Base-by-base conservation (phyloP, 116 monocot genomes). In the Dioscorea cayenensis region DNA sequence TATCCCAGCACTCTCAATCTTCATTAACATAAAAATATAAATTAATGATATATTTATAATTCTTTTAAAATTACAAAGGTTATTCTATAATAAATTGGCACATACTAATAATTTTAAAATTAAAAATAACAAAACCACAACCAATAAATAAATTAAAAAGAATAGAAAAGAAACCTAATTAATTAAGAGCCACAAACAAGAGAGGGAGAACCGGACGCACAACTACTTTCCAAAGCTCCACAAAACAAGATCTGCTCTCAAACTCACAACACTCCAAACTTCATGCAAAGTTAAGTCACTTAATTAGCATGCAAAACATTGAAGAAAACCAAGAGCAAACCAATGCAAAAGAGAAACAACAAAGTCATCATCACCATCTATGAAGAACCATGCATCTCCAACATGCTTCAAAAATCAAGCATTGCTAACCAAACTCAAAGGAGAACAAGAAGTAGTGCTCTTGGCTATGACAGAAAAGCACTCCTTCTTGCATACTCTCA, bases 401-500 rank as follows among this genome's bases (percentile, higher is more conserved):
- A 17, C 71, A 60, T 14, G 52, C 70, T 11, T 13, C 38, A 7
- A 10, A 25, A 21, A 19, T n/a, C 68, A n/a, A 20, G 27, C 29
- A 51, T 51, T 49, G 21, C 43, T 12, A 9, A 43, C 16, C 68
- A 38, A 6, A 7, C 43, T n/a, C 49, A 48, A 38, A 25, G 28
- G 7, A 55, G 55, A 22, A 16, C 14, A 55, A n/a, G 0, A 22
- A 16, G 1, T 16, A n/a, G 5, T 16, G 10, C 60, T 32, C 72
- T 28, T 37, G 72, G 72, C 17, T 58, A 60, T 28, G 72, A 61
- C 36, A 2, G 72, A 0, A 60, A 36, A 62, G 72, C 72, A 20
- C 36, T 29, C 32, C 72, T 72, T 60, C 72, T 72, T 13, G 72
- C 72, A 12, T 72, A 72, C 72, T 72, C 61, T 21, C 72, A 36